Conservation (phyloP, 106 monocot genomes). For the Apostasia shenzhenica region DNA sequence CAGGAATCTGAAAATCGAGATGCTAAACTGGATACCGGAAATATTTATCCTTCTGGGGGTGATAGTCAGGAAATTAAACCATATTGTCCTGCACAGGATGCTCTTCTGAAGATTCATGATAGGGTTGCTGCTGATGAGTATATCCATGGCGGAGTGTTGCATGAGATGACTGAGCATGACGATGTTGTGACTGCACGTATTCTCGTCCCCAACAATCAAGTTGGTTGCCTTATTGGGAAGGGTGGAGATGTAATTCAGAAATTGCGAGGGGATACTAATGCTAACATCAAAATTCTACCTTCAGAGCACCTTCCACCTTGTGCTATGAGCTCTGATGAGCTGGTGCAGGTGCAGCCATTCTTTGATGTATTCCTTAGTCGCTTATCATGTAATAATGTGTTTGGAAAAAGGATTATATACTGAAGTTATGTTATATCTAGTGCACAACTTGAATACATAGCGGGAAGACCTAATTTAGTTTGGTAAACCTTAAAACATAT, state of each 20-base stretch:
- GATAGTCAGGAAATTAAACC: constrained; percentile 25
- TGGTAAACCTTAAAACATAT: no score
- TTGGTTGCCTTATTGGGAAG: constrained; percentile 81
- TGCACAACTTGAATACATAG: no score
- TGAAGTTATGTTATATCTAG: no score
- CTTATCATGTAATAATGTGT: no score
- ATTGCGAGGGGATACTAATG: constrained; percentile 53
- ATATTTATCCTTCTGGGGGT: constrained; percentile 13
- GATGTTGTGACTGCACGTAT: constrained; percentile 49
- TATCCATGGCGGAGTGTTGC: constrained; percentile 33
- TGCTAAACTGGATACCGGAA: constrained; percentile 11
- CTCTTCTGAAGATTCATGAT: constrained; percentile 71
- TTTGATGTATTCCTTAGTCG: not conserved
- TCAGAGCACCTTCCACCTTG: constrained; percentile 63
- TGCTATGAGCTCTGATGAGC: constrained; percentile 69
- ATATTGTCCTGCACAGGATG: constrained; percentile 70
- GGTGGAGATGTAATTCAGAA: constrained; percentile 62
- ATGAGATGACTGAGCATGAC: constrained; percentile 28
- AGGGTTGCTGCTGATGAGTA: constrained; percentile 64
- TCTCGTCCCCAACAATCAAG: constrained; percentile 67
- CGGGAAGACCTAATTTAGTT: no score
- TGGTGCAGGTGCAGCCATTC: constrained; percentile 50
- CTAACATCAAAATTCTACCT: constrained; percentile 56
- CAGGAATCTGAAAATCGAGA: constrained; percentile 7
- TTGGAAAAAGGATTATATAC: no score